Base-by-base conservation (phyloP, 2,329 filamentous ascomycete genomes). In the Bipolaris zeicola region DNA sequence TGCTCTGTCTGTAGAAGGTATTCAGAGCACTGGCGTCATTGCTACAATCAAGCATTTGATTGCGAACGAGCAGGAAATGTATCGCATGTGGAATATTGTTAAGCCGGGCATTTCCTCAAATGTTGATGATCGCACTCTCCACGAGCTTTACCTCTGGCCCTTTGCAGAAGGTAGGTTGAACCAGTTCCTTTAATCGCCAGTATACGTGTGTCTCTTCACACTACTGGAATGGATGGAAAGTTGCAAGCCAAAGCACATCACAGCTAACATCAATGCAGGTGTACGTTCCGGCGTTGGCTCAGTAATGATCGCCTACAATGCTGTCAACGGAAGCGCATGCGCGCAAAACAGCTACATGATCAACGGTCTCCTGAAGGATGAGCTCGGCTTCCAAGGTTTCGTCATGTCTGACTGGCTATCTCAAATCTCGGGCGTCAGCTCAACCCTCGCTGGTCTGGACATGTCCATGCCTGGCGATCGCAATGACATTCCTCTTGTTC, bases 391-490 rank as follows among this genome's bases (percentile, higher is more conserved):
- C 69, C 90, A 95, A 72, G 92, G 55, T 22, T 57, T 57, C 8
- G 50, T 57, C n/a, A 90, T 95, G 83, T 89, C 87, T 1, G 93
- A 96, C 73, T 96, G 92, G 92, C 81, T 95, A 2, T 90, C 90
- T 0, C 92, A 96, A 70, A 86, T 91, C 60, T 89, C 89, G 7
- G 93, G 93, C 5, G 91, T 96, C 0, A 85, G 84, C 13, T 89
- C 87, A 57, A 89, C 92, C 6, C 78, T 96, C 6, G 89, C 92
- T 14, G 94, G 94, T 0, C 81, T 97, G 5, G 93, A 97, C 66
- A 88, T 95, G 85, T 84, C 85, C 10, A 90, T 90, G 87, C 88
- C 88, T 11, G 88, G 88, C 14, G 91, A 93, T 61, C 91, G 63
- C 10, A 58, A 92, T 5, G 80, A 78, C 1, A 54, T 76, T 26